Base-by-base conservation (phyloP, 129 eudicot species). In the Flaveria robusta region DNA sequence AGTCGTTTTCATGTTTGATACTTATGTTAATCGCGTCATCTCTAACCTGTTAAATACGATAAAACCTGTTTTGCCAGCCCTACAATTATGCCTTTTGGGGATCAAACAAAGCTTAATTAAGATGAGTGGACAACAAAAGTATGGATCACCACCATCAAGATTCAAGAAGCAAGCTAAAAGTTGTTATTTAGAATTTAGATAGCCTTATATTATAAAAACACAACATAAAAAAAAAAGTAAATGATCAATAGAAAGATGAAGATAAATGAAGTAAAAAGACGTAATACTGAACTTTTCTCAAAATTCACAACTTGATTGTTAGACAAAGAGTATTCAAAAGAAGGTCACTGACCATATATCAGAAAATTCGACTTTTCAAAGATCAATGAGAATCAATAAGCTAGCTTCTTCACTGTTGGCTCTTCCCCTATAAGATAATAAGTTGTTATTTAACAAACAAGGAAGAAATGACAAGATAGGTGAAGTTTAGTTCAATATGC, bases 141-240 rank as follows among this genome's bases (percentile, higher is more conserved):
- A 50, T 39, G 49, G 58, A 68, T 68, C 58, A 55, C 59, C 49
- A 27, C 68, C 68, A 63, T 63, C 68, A 63, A 68, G 43, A 41
- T 41, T 45, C 68, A 22, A 68, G 5, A 54, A 55, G 58, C 26
- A 55, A 58, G 16, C n/a, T 20, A 51, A 66, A 47, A 49, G 41
- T 2, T 42, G 18, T 59, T 26, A 67, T 16, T 5, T 50, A 7
- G 23, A 51, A 51, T 51, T 51, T 16, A 51, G 59, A 27, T 45
- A n/a, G 26, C 47, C 66, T 60, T 74, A 60, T 45, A 26, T 23
- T 47, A 45, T 31, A 13, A 9, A 43, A 43, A 13, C 9, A 43
- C 34, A 9, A 42, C 47, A 43, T 13, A 11, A 10, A 43, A 43
- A 9, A 43, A 8, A 43, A 43, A 41, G 49, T 43, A 43, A 47